Conservation (phyloP, 2,329 filamentous ascomycete species). For the Aspergillus fijiensis region DNA sequence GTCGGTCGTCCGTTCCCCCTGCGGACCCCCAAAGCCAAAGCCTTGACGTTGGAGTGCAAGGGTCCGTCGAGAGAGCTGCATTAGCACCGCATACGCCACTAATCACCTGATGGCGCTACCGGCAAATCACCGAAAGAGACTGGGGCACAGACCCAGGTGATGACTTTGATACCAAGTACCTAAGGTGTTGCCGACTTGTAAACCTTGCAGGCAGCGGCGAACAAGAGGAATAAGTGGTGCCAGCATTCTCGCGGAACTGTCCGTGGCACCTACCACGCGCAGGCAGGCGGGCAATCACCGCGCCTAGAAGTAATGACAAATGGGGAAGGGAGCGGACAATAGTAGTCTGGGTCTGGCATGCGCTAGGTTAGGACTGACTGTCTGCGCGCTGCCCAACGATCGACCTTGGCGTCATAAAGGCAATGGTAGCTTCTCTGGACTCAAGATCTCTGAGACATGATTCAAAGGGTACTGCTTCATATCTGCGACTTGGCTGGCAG, state of each 20-base stretch:
- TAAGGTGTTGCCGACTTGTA: not conserved
- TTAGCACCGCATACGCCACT: constrained; percentile 20
- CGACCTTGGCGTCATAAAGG: not conserved
- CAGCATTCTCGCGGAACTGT: constrained; percentile 8
- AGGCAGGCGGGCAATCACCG: constrained; percentile 5
- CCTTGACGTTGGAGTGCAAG: not conserved
- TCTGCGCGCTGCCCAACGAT: not conserved
- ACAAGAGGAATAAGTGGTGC: constrained; percentile 13
- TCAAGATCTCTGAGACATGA: not conserved
- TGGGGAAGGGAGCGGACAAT: not conserved
- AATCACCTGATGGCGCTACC: constrained; percentile 16
- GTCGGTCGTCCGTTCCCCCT: not conserved
- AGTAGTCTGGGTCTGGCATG: not conserved
- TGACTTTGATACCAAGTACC: not conserved
- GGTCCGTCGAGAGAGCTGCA: constrained; percentile 8
- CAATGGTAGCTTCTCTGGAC: not conserved
- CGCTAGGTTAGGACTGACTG: not conserved
- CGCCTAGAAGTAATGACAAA: constrained; percentile 12
- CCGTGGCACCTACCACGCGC: not conserved
- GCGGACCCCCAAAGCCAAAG: constrained; percentile 2
- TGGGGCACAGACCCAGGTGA: constrained; percentile 10
- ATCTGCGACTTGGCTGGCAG: not conserved
- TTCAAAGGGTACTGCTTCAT: not conserved
- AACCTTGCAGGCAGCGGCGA: constrained; percentile 3
- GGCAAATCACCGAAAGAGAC: constrained; percentile 15